phyloP scores from a whole-genome alignment of 2,329 filamentous ascomycete species.

The Pseudogymnoascus sp. region DNA sequence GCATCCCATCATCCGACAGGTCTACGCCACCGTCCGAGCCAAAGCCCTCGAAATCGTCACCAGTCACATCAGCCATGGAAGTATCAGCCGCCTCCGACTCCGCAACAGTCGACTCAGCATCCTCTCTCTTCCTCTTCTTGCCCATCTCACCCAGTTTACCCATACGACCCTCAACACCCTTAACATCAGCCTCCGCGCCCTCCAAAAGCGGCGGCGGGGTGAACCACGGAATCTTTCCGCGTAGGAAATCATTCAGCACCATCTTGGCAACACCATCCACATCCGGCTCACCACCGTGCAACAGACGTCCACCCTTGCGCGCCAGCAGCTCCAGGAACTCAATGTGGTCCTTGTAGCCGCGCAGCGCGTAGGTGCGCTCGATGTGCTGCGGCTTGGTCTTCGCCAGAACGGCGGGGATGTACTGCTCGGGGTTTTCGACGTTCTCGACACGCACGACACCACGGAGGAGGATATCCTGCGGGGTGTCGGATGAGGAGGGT shows the following conservation, averaged over 20 bases:
- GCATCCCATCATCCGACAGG: constrained; percentile 25
- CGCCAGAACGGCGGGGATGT: constrained; percentile 73
- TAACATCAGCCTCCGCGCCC: constrained; percentile 40
- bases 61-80: constrained; percentile 26
- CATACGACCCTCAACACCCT: constrained; percentile 57
- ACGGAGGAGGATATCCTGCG: constrained; percentile 79
- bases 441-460: constrained; percentile 93
- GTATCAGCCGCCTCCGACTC: constrained; percentile 31
- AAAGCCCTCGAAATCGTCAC: constrained; percentile 40
- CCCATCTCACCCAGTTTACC: constrained; percentile 81
- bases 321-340: constrained; percentile 83
- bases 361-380: constrained; percentile 86
- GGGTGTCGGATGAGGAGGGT: constrained; percentile 72
- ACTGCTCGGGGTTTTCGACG: constrained; percentile 92
- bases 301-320: constrained; percentile 73
- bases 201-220: constrained; percentile 63
- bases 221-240: constrained; percentile 96
- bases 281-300: constrained; percentile 92
- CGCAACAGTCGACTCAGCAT: constrained; percentile 35
- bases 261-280: constrained; percentile 93
- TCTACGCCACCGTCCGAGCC: constrained; percentile 33
- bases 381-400: constrained; percentile 81
- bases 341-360: constrained; percentile 64
- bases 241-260: constrained; percentile 90
- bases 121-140: constrained; percentile 63